Conservation (phyloP, 192 early-diverging fungal genomes). For the Geranomyces variabilis region DNA sequence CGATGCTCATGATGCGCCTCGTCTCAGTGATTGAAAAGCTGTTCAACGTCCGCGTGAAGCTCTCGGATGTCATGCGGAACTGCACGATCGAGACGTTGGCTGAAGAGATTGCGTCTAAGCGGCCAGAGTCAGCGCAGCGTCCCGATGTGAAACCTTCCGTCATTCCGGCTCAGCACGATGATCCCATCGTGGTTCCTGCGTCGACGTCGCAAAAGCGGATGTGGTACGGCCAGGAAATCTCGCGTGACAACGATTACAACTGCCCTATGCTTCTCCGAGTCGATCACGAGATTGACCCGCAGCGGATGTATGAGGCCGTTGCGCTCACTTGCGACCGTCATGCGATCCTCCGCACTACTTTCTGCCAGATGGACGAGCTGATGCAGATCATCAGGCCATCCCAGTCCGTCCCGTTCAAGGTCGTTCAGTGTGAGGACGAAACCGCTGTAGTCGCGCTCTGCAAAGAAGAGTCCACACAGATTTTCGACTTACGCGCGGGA, state of each 20-base stretch:
- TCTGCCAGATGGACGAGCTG: neutral
- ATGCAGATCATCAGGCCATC: neutral
- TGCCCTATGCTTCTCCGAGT: neutral
- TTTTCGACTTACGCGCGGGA: neutral
- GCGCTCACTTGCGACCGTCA: neutral
- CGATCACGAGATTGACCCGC: neutral
- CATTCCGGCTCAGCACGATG: neutral
- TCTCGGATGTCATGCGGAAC: neutral
- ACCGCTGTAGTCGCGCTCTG: no score
- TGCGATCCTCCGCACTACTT: slow-evolving; percentile 13
- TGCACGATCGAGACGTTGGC: neutral
- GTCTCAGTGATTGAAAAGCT: neutral
- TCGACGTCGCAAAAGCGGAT: slow-evolving; percentile 12
- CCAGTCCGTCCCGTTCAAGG: no score
- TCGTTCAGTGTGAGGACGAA: no score
- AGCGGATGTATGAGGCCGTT: neutral
- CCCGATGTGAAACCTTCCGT: neutral
- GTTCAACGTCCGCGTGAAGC: neutral
- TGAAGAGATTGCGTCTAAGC: neutral
- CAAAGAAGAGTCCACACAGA: neutral
- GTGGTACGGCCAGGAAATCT: slow-evolving; percentile 10
- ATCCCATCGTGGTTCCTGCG: slow-evolving; percentile 3
- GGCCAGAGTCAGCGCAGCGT: neutral
- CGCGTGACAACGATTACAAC: slow-evolving; percentile 2
- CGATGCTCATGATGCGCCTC: slow-evolving; percentile 9